Base-by-base conservation (phyloP, 2,329 filamentous ascomycete species). In the Pseudogymnoascus sp. region DNA sequence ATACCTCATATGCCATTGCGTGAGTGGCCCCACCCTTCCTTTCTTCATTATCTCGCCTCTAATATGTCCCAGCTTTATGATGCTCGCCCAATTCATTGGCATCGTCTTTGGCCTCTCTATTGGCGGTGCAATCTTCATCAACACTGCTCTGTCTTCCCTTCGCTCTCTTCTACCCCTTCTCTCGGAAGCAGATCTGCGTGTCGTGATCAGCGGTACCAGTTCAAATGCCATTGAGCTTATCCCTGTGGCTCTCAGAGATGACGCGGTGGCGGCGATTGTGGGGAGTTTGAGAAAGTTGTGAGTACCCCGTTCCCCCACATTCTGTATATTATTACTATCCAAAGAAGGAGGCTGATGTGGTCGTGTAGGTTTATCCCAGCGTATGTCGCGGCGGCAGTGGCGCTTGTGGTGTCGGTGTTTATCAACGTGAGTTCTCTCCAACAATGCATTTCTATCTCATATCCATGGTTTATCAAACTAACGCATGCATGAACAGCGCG, bases 1-100 rank as follows among this genome's bases (percentile, higher is more conserved):
- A 6, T 25, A 43, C 43, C 16, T 45, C 64, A 2, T 65, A 67
- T 14, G 65, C 63, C 3, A 66, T 65, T 52, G 63, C 62, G 45
- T 55, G 45, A 16, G 16, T 16, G 16, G 16, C 16, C 16, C 16
- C 16, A 16, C 16, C 16, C 16, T 16, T 16, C 16, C 16, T 16
- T 16, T 16, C 16, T 16, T 16, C 16, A 16, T 16, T 16, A 16
- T 16, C 16, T 16, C 16, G 16, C 16, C 16, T 16, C 16, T 16
- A 16, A 16, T 16, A 16, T 16, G 16, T 16, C 16, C 16, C 16
- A 45, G 59, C 11, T 62, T 62, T n/a, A 62, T 62, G 40, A 62
- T 52, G 40, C 40, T 62, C 16, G 61, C 61, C 8, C 61, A 62
- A 8, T 60, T 62, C 11, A 40, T 59, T 11, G 49, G 49, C 6